These are phyloP conservation scores for Aureobasidium namibiae DNA, from an alignment of 2,329 filamentous ascomycete genomes.

Conservation along the genomic window DNA sequence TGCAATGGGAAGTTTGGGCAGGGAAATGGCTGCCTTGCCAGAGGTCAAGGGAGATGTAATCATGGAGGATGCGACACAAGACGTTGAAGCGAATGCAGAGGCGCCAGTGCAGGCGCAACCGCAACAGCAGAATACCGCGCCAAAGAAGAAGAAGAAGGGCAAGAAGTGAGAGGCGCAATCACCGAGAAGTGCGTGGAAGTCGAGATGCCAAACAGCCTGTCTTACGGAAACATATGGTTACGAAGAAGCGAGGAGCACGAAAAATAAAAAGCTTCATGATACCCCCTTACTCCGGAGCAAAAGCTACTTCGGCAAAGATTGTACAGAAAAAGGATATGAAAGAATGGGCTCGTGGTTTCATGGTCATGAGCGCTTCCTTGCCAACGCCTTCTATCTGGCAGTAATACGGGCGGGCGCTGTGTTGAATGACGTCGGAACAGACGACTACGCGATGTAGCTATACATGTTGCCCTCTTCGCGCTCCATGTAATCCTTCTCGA, in stretches of 20 bases:
- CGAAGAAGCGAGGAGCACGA: not conserved
- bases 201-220: too few species aligned
- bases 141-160: constrained; percentile 14
- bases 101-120: not conserved
- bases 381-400: not conserved
- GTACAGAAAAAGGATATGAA: not conserved
- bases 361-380: not conserved
- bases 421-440: not conserved
- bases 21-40: constrained; percentile 47
- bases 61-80: constrained; percentile 17
- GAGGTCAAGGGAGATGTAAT: constrained; percentile 28
- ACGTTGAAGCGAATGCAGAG: not conserved
- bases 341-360: not conserved
- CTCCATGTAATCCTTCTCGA: constrained; percentile 91
- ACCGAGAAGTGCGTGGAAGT: too few species aligned
- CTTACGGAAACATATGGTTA: too few species aligned
- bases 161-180: constrained; percentile 8
- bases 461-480: constrained; percentile 57
- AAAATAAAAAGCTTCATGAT: not conserved
- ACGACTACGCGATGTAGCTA: constrained; percentile 36
- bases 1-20: constrained; percentile 66
- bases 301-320: not conserved
- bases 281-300: not conserved
- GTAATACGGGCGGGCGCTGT: not conserved
- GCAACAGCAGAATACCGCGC: not conserved